Percentiles rank a stretch among this genome's conserved stretches.
phyloP scores from a whole-genome alignment of 805 yeast species.

The Zygoascus biomembranicola region DNA sequence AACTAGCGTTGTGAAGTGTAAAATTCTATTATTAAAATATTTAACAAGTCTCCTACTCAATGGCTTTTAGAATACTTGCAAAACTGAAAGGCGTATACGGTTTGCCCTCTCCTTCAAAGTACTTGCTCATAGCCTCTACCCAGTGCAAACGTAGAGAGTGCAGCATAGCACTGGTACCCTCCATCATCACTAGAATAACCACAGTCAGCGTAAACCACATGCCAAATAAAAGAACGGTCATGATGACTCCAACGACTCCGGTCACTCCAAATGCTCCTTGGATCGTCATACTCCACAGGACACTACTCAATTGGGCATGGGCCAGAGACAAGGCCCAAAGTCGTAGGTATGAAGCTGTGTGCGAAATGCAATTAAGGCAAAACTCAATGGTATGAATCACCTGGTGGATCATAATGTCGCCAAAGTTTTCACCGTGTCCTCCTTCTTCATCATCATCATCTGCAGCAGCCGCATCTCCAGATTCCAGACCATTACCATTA shows the following conservation, averaged over 20 bases:
- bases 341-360: constrained; percentile 93
- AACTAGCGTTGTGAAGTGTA: no score
- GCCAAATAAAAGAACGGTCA: constrained; percentile 74
- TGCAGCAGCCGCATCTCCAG: constrained; percentile 25
- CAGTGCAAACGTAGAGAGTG: constrained; percentile 98
- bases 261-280: constrained; percentile 63
- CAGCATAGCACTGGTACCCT: constrained; percentile 98
- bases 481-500: constrained; percentile 7
- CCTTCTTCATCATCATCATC: constrained; percentile 49
- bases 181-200: constrained; percentile 89
- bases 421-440: constrained; percentile 59
- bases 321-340: constrained; percentile 97
- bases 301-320: constrained; percentile 92
- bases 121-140: constrained; percentile 99
- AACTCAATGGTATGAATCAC: constrained; percentile 97
- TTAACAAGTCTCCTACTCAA: background rate
- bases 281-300: constrained; percentile 93
- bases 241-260: constrained; percentile 59
- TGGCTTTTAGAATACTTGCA: constrained; percentile 11
- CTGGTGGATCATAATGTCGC: constrained; percentile 94
- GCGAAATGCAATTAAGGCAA: constrained; percentile 95
- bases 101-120: constrained; percentile 93
- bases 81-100: constrained; percentile 87
- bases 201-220: constrained; percentile 94
- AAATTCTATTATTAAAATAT: no score